Base-by-base conservation (phyloP, 768 basidiomycete species). In the Lyophyllum decastes region DNA sequence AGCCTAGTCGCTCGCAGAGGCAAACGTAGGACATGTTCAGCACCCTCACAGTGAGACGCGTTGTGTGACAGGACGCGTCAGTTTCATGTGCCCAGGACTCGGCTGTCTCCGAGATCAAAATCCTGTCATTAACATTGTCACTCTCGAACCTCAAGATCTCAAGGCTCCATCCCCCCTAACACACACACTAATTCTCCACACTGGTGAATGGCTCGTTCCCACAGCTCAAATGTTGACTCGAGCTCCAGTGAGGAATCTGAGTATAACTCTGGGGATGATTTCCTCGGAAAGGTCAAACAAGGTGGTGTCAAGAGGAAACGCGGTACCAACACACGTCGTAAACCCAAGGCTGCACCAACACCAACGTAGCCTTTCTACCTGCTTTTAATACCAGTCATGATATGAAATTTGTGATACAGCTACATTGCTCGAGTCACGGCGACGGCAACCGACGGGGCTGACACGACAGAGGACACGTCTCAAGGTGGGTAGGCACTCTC, bases 301-400 rank as follows among this genome's bases (percentile, higher is more conserved):
- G 35, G 27, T 35, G 26, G 56, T 2, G 17, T 16, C 17, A 58
- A 58, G 51, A 52, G 52, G 25, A 58, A 58, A 43, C 46, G 52
- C 19, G 47, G 1, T 16, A 26, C 24, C 5, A 46, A 1, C 19
- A 45, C 41, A 5, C 40, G 26, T 38, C 16, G 35, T n/a, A 59
- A 59, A 19, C 34, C 30, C 25, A 55, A 54, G 35, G 35, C 30
- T 49, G 38, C 53, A 33, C 58, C 49, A 22, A 51, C 50, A 51
- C 53, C 53, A 46, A 10, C 27, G 58, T 59, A 54, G 40, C 2
- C n/a, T 45, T 38, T 41, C 26, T 47, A 25, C 10, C 21, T 19
- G 17, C 30, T 24, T 25, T 6, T 51, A 22, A 24, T 19, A 4
- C 3, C 4, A 4, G 6, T 35, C 21, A 35, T n/a, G 44, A 12